A percentile compares a stretch with the other conserved stretches of the same genome.
Evolutionary conservation across 208 protist genomes (phyloP).

Genomic region (Crithidia bombi): DNA sequence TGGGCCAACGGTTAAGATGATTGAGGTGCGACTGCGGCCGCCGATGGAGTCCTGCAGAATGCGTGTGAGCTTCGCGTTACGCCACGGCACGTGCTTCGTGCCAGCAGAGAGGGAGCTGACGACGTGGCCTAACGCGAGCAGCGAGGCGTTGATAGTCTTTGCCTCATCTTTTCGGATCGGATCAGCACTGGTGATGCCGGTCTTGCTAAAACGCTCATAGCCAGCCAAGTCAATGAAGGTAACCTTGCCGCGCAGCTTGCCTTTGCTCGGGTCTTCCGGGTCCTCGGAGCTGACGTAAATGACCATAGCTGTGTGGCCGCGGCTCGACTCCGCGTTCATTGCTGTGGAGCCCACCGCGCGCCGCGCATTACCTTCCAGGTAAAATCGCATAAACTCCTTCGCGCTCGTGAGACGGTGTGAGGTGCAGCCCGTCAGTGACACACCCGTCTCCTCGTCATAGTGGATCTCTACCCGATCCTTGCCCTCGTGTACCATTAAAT

Average conservation of each 20-base stretch:
- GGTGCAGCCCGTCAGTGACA: slow-evolving; percentile 76
- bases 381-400: slow-evolving; percentile 88
- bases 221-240: slow-evolving; percentile 93
- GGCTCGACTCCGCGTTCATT: slow-evolving; percentile 92
- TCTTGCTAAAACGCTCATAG: slow-evolving; percentile 92
- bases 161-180: slow-evolving; percentile 89
- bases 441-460: slow-evolving; percentile 67
- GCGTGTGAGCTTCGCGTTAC: slow-evolving; percentile 92
- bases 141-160: slow-evolving; percentile 91
- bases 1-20: slow-evolving; percentile 89
- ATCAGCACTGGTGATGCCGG: slow-evolving; percentile 78
- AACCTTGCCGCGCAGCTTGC: slow-evolving; percentile 75
- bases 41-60: slow-evolving; percentile 94
- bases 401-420: slow-evolving; percentile 55
- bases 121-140: slow-evolving; percentile 85
- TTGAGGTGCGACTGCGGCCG: slow-evolving; percentile 84
- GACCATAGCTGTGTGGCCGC: slow-evolving; percentile 87
- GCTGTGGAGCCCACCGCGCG: slow-evolving; percentile 86
- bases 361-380: slow-evolving; percentile 76
- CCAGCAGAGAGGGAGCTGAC: slow-evolving; percentile 77
- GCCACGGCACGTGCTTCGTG: slow-evolving; percentile 88
- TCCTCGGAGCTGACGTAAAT: slow-evolving; percentile 71
- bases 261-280: slow-evolving; percentile 48
- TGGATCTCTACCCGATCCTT: slow-evolving; percentile 81
- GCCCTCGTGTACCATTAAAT: slow-evolving; percentile 76